Evolutionary conservation across 805 yeast genomes (phyloP).

Genomic region (Ogataea neopini): DNA sequence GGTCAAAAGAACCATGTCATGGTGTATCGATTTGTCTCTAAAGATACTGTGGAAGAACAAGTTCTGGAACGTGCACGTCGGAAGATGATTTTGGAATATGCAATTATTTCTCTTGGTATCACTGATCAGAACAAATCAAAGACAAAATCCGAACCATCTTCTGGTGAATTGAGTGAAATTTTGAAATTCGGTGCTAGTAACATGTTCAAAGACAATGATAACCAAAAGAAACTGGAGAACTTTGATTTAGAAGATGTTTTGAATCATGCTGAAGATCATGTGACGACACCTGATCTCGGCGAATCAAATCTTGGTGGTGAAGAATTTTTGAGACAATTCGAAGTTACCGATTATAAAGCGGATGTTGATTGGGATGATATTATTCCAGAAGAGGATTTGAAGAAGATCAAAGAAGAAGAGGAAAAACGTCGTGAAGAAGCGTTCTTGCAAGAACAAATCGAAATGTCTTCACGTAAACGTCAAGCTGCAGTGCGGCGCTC

Average conservation of each 20-base stretch:
- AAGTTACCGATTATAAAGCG: conserved; percentile 97
- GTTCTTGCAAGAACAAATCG: conserved; percentile 84
- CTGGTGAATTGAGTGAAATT: conserved; percentile 87
- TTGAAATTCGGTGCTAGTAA: conserved; percentile 97
- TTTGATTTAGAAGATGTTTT: conserved; percentile 94
- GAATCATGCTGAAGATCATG: conserved; percentile 95
- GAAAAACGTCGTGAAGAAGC: conserved; percentile 83
- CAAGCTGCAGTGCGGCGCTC: conserved; percentile 64
- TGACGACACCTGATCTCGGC: conserved; percentile 93
- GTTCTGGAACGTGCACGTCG: conserved; percentile 94
- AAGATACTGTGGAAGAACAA: conserved; percentile 97
- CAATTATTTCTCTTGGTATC: conserved; percentile 93
- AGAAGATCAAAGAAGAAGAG: conserved; percentile 88
- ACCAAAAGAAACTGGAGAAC: conserved; percentile 93
- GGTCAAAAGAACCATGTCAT: conserved; percentile 99
- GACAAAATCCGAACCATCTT: conserved; percentile 70
- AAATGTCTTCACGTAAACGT: conserved; percentile 79
- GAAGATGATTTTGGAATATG: conserved; percentile 98
- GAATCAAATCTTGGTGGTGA: conserved; percentile 98
- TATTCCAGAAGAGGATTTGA: conserved; percentile 91
- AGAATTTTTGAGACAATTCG: conserved; percentile 94
- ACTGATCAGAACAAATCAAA: conserved; percentile 65
- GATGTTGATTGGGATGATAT: conserved; percentile 99
- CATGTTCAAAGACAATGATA: conserved; percentile 92
- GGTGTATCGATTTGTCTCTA: conserved; percentile 96